phyloP scores from a whole-genome alignment of 1,284 basidiomycete genomes.

The Ceratobasidium sp. region DNA sequence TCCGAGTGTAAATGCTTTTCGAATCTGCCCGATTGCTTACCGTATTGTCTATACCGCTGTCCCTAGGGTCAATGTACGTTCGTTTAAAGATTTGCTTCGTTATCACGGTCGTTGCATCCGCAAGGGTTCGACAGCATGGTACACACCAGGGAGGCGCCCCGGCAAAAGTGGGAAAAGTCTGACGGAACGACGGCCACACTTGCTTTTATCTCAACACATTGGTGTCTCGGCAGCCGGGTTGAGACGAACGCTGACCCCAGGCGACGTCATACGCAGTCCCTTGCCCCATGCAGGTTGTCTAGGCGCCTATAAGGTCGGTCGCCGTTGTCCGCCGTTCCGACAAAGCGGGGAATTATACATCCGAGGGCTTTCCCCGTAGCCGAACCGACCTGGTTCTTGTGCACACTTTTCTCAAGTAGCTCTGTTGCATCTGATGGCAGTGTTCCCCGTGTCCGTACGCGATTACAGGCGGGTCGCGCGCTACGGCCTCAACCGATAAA shows the following conservation, averaged over 20 bases:
- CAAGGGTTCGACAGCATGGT: slow-evolving; percentile 39
- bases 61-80: slow-evolving; percentile 38
- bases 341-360: slow-evolving; percentile 17
- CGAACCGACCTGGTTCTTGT: not conserved
- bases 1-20: slow-evolving; percentile 11
- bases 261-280: not conserved
- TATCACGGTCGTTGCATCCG: slow-evolving; percentile 1
- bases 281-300: not conserved
- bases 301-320: slow-evolving; percentile 4
- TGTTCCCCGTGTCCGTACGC: not conserved
- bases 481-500: slow-evolving; percentile 33
- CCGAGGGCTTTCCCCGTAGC: slow-evolving; percentile 7
- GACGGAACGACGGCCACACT: not conserved
- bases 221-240: not conserved
- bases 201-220: slow-evolving; percentile 16
- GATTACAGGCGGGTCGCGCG: slow-evolving; percentile 9
- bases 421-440: slow-evolving; percentile 26
- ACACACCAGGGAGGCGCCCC: not conserved
- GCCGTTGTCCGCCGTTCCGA: slow-evolving; percentile 1
- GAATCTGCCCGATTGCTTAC: slow-evolving; percentile 21
- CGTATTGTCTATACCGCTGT: slow-evolving; percentile 30
- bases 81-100: slow-evolving; percentile 38
- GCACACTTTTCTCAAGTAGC: slow-evolving; percentile 8
- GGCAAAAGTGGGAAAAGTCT: slow-evolving; percentile 30
- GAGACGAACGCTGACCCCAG: not conserved